Evolutionary conservation across 805 yeast species (phyloP).

Genomic region (Yarrowia deformans): DNA sequence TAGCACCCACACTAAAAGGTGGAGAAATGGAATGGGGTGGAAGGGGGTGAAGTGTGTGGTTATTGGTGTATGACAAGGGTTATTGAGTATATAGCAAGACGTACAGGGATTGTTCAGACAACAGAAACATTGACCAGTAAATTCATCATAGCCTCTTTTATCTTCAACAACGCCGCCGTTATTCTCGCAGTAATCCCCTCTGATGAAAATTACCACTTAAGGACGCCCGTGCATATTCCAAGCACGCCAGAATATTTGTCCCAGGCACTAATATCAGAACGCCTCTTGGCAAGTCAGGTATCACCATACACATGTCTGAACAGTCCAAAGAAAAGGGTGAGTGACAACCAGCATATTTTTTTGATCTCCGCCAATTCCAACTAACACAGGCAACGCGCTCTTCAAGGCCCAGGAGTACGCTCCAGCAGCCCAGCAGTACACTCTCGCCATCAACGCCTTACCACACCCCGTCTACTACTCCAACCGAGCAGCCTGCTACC

Average conservation of each 20-base stretch:
- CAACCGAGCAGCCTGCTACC: constrained; percentile 44
- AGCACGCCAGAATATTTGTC: constrained; percentile 1
- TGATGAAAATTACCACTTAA: too few relatives aligned
- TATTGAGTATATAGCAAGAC: too few relatives aligned
- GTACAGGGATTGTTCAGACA: too few relatives aligned
- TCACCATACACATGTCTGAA: constrained; percentile 34
- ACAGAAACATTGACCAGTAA: too few relatives aligned
- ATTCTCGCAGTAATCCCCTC: too few relatives aligned
- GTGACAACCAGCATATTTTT: neutral
- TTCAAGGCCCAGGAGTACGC: constrained; percentile 39
- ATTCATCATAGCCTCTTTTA: too few relatives aligned
- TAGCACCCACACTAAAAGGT: constrained; percentile 11
- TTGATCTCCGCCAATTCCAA: neutral
- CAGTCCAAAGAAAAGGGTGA: constrained; percentile 27
- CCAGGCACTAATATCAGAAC: neutral
- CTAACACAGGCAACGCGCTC: constrained; percentile 42
- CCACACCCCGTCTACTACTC: constrained; percentile 42
- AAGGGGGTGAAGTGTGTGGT: neutral
- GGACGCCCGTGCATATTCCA: neutral
- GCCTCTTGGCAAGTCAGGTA: neutral
- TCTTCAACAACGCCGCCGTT: too few relatives aligned
- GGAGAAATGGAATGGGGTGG: constrained; percentile 11
- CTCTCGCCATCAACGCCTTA: constrained; percentile 42
- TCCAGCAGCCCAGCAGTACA: constrained; percentile 42
- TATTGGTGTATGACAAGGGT: too few relatives aligned